phyloP scores from a whole-genome alignment of 768 basidiomycete genomes.

The Amyloporia xantha region DNA sequence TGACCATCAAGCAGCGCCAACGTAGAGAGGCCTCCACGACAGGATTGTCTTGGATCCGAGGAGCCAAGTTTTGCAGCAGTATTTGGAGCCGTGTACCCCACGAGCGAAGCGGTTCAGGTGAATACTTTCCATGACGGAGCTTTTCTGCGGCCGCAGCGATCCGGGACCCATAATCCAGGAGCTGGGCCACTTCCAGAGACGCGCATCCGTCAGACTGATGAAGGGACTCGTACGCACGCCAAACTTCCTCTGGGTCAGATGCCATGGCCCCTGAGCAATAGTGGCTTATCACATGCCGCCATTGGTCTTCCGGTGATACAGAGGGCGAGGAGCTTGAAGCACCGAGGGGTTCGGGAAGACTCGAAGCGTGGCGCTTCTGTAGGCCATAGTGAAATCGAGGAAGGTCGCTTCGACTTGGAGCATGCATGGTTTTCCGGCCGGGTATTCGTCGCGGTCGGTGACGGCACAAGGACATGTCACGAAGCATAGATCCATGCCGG shows the following conservation, averaged over 20 bases:
- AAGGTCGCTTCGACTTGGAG: slow-evolving; percentile 10
- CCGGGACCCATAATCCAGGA: slow-evolving; percentile 22
- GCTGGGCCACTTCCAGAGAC: slow-evolving; percentile 20
- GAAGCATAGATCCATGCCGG: not conserved
- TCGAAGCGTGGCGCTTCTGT: slow-evolving; percentile 26
- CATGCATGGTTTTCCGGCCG: slow-evolving; percentile 7
- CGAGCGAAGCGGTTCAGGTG: slow-evolving; percentile 14
- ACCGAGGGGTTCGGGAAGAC: slow-evolving; percentile 11
- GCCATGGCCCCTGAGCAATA: not conserved
- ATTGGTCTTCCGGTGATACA: not conserved
- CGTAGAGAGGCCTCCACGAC: slow-evolving; percentile 16
- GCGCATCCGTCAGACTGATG: slow-evolving; percentile 6
- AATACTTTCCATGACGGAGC: not conserved
- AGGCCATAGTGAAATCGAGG: slow-evolving; percentile 11
- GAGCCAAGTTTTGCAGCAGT: slow-evolving; percentile 25
- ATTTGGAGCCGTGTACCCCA: slow-evolving; percentile 35
- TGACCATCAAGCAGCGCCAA: slow-evolving; percentile 26
- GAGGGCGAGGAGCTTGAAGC: slow-evolving; percentile 1
- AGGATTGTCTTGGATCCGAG: slow-evolving; percentile 17
- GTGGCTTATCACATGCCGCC: not conserved
- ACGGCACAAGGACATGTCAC: slow-evolving; percentile 7
- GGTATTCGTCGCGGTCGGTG: slow-evolving; percentile 16
- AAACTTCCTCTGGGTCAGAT: slow-evolving; percentile 27
- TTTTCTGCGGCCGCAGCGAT: slow-evolving; percentile 9
- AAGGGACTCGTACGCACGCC: slow-evolving; percentile 31